Base-by-base conservation (phyloP, 2,329 filamentous ascomycete species). In the Fusarium sp. region DNA sequence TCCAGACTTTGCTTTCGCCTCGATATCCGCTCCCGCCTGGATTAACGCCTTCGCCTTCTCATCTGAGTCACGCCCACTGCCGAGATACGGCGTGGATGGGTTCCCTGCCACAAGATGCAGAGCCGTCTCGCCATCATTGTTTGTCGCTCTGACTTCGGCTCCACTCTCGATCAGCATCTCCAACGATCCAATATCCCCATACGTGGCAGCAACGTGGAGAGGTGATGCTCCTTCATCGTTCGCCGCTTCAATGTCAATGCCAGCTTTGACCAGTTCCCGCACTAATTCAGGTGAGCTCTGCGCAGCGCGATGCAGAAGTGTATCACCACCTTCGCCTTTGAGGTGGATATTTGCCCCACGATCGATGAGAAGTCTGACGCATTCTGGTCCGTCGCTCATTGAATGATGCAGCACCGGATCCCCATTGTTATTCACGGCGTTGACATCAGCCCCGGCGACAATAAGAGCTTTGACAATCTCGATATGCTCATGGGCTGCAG, bases 291-390 rank as follows among this genome's bases (percentile, higher is more conserved):
- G 18, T 21, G 25, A 27, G 12, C 44, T 39, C 11, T 59, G 56
- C 21, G n/a, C 25, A 10, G 56, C 44, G 12, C 35, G 44, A 31
- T 59, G 56, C 3, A 59, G 21, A 23, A 52, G 25, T 4, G 44
- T 39, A 16, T 52, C 18, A 2, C 44, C 33, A 5, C 21, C 44
- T 52, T 59, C 56, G 3, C 56, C 33, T 31, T 1, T 31, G 8
- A 49, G 8, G 1, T 21, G 21, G 0, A 59, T 2, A 2, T 52
- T 10, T 8, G 33, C 44, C 6, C 42, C 33, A 23, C 10, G 10
- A 0, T 7, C 2, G 3, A 59, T 29, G 0, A 52, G 44, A 1
- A 38, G 1, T 4, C 18, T 31, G 10, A 31, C 19, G 5, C 33
- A 33, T 39, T 9, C 10, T 25, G 21, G 44, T 11, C 44, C 46